Conservation (phyloP, 495 filamentous ascomycete genomes). For the Lichina pygmaea region DNA sequence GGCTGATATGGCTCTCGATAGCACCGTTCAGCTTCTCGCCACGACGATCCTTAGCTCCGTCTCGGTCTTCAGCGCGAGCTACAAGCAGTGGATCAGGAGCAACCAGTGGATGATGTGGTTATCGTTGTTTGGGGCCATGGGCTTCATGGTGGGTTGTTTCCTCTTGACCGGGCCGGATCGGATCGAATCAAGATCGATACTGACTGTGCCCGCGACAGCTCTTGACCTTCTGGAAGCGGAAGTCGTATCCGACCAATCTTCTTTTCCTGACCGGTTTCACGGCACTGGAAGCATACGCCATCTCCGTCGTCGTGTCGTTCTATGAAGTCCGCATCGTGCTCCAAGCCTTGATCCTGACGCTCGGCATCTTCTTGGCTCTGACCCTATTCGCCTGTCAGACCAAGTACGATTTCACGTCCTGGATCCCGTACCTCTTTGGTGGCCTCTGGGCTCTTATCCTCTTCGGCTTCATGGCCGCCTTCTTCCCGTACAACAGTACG, state of each 20-base stretch:
- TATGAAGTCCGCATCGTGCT: conserved; percentile 61
- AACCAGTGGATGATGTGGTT: conserved; percentile 67
- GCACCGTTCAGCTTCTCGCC: conserved; percentile 63
- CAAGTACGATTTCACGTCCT: conserved; percentile 91
- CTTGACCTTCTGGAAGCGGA: conserved; percentile 92
- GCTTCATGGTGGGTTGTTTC: conserved; percentile 25
- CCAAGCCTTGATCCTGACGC: conserved; percentile 70
- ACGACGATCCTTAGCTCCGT: conserved; percentile 60
- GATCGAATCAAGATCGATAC: background rate
- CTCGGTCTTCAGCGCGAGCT: conserved; percentile 55
- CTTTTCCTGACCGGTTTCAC: conserved; percentile 86
- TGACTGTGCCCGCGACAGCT: conserved; percentile 8
- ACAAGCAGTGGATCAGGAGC: conserved; percentile 67
- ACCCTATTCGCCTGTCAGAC: conserved; percentile 92
- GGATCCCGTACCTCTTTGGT: conserved; percentile 90
- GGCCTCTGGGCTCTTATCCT: conserved; percentile 70
- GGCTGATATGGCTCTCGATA: conserved; percentile 8
- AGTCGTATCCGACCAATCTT: conserved; percentile 85
- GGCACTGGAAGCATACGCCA: conserved; percentile 71
- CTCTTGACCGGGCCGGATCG: background rate
- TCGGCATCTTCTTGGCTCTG: conserved; percentile 77
- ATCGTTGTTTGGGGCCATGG: conserved; percentile 55
- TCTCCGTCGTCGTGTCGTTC: conserved; percentile 75
- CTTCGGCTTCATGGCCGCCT: conserved; percentile 71
- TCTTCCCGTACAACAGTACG: conserved; percentile 55